A percentile compares a stretch with the other conserved stretches of the same genome.
These are phyloP conservation scores for Russula compacta DNA, from an alignment of 768 basidiomycete genomes.

Conservation along the genomic window DNA sequence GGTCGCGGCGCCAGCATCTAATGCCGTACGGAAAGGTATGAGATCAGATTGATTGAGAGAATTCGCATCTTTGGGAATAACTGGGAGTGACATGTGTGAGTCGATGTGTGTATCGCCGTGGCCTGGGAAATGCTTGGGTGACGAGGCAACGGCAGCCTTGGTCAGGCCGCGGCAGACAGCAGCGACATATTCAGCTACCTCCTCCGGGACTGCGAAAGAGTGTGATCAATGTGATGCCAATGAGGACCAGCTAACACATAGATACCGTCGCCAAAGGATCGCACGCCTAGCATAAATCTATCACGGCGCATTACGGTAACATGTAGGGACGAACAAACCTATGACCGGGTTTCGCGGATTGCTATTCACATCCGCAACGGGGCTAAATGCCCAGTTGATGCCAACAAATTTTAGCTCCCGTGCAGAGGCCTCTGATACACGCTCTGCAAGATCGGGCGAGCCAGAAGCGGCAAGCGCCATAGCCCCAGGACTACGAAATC, in stretches of 20 bases:
- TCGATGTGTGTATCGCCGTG: constrained; percentile 68
- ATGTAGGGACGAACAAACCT: constrained; percentile 31
- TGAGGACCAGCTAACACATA: background rate
- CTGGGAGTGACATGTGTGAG: constrained; percentile 58
- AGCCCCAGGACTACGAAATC: constrained; percentile 48
- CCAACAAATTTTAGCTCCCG: constrained; percentile 50
- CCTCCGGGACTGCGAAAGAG: constrained; percentile 38
- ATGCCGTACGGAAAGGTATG: constrained; percentile 40
- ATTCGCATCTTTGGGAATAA: constrained; percentile 41
- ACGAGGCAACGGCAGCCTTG: constrained; percentile 44
- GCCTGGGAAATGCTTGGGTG: constrained; percentile 64
- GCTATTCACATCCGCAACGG: constrained; percentile 66
- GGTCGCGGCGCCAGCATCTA: constrained; percentile 40
- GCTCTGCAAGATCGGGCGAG: constrained; percentile 36
- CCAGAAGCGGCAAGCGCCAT: constrained; percentile 59
- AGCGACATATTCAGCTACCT: constrained; percentile 40
- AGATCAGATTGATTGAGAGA: constrained; percentile 47
- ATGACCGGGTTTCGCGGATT: constrained; percentile 64
- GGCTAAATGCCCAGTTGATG: constrained; percentile 63
- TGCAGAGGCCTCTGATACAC: constrained; percentile 42
- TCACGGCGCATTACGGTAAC: background rate
- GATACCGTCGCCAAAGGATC: constrained; percentile 62
- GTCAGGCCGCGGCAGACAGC: constrained; percentile 44
- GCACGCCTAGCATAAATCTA: constrained; percentile 37
- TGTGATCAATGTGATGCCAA: background rate